Evolutionary conservation across 345 rosid species (phyloP), one percentile per base, ranked within the genome.

Genomic region (Excoecaria agallocha): DNA sequence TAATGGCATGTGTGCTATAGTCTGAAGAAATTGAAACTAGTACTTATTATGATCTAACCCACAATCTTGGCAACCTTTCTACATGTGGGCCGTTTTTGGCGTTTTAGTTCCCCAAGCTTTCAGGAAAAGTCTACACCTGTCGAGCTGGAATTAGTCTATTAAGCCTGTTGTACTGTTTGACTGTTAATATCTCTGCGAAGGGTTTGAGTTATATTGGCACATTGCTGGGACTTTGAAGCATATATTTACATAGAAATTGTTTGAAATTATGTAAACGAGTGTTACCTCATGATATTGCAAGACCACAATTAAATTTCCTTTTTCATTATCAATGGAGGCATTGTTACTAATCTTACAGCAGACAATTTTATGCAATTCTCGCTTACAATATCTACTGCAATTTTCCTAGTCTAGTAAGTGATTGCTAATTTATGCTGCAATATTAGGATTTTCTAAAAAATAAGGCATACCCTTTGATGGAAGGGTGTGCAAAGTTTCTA

Each of bases 391-490:
- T 54, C 10, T 49, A 56, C 15, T 24, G 17, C 20, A 25, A 8
- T 7, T 43, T 15, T 69, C 12, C 48, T 56, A 39, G 64, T 22
- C 11, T 12, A 25, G 22, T 51, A 24, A 46, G 19, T 70, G 52
- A 13, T 68, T 16, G 19, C 51, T 64, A 57, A 71, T 67, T 10
- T 41, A 61, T 67, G 69, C 19, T 72, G 43, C 13, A n/a, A 41
- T 15, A 70, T 19, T 79, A 95, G 99, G 97, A 87, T 73, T 91
- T 93, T 84, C 93, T 93, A 30, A 80, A 80, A 78, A 86, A 77
- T 30, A 90, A 87, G 84, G 98, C 89, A 50, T 91, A 93, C 77
- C 89, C 97, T 74, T 82, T 95, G 79, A 71, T 95, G 83, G 94
- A 90, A 88, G 99, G 96, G 72, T 95, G 99, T 69, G 60, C 88